Base-by-base conservation (phyloP, 257 asterid species). In the Przewalskia tangutica region DNA sequence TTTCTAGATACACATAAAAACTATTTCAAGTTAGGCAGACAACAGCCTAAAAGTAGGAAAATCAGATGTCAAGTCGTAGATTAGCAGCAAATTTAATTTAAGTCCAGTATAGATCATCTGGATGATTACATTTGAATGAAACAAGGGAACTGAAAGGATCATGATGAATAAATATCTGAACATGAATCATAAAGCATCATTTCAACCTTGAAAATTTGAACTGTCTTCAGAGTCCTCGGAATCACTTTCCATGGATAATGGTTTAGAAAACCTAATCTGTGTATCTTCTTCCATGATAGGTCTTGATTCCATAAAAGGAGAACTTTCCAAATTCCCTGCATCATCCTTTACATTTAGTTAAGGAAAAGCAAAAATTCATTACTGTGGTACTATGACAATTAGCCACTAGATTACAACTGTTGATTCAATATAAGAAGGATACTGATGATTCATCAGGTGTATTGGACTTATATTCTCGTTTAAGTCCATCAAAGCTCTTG, bases 161-260 rank as follows among this genome's bases (percentile, higher is more conserved):
- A 75, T 12, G 10, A 50, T 48, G 60, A 48, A 20, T 20, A 12
- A 73, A 50, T 23, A 73, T 48, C 17, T 48, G 62, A 51, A 73
- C 79, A 50, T 75, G 80, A 75, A 59, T 73, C 62, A 14, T 17
- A 75, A 50, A 75, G 27, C 27, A 36, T 53, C 63, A 54, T 12
- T 77, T 66, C 64, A 58, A 93, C 99, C 99, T 93, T 88, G 82
- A 80, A 63, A 18, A 42, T 78, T 86, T 83, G 90, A 85, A 85
- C 86, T 89, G 77, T 90, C 88, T 85, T 85, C 90, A 1, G 89
- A 88, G 83, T 88, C 86, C 81, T 88, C 93, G 62, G 92, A 85
- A 83, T 85, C 91, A 8, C 84, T 81, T 70, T 82, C 90, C 77
- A 86, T 87, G n/a, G 89, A 75, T 83, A 90, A 85, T 40, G 89